Conservation (phyloP, 2,329 filamentous ascomycete genomes). For the Rhynchosporium graminicola region DNA sequence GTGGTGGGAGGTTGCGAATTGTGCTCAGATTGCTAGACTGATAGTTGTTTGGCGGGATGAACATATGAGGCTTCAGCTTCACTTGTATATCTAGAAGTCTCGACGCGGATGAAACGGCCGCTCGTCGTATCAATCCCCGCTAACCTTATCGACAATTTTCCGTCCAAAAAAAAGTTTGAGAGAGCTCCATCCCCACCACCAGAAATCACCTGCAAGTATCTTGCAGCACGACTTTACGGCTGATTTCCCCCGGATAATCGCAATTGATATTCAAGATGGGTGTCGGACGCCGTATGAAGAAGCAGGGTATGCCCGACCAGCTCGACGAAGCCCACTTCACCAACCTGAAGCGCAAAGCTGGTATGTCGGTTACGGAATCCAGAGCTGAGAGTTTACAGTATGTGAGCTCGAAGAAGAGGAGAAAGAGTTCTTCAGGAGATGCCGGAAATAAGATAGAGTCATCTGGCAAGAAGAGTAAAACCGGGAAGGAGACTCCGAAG, state of each 20-base stretch:
- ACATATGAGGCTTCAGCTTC: conserved; percentile 3
- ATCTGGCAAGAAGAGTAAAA: conserved; percentile 46
- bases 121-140: conserved; percentile 20
- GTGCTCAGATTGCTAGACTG: not conserved
- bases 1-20: not conserved
- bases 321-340: conserved; percentile 79
- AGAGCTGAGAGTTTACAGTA: conserved; percentile 49
- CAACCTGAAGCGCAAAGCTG: conserved; percentile 82
- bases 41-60: not conserved
- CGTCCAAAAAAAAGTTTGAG: conserved; percentile 26
- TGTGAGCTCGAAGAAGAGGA: conserved; percentile 64
- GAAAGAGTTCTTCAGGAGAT: conserved; percentile 48
- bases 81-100: conserved; percentile 8
- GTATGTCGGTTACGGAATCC: conserved; percentile 61
- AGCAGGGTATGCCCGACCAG: conserved; percentile 83
- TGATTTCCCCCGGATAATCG: conserved; percentile 4
- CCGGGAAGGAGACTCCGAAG: conserved; percentile 38
- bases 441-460: conserved; percentile 35
- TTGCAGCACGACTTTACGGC: not conserved
- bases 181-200: conserved; percentile 5
- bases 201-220: not conserved
- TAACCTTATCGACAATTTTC: conserved; percentile 33
- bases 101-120: conserved; percentile 23
- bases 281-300: conserved; percentile 88
- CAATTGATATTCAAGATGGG: conserved; percentile 63